Percentiles rank a stretch among this genome's conserved stretches.
phyloP scores from a whole-genome alignment of 2,329 filamentous ascomycete species.

The Aspergillus udagawae region DNA sequence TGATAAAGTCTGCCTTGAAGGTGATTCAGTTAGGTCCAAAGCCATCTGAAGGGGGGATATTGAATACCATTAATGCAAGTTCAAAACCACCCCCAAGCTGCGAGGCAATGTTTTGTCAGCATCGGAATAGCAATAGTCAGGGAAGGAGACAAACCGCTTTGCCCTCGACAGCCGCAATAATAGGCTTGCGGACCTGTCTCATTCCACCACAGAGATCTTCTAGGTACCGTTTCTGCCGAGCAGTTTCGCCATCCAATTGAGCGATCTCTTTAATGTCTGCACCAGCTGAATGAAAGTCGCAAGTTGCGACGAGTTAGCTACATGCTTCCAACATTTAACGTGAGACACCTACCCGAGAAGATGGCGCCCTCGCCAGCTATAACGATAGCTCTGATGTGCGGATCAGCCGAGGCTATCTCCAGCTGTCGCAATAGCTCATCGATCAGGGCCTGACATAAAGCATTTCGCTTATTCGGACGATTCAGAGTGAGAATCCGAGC shows the following conservation, averaged over 20 bases:
- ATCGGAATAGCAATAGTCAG: not conserved
- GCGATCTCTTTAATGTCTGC: slow-evolving; percentile 11
- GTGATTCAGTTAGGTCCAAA: too few species aligned
- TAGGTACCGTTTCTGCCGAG: slow-evolving; percentile 4
- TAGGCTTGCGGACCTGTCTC: slow-evolving; percentile 4
- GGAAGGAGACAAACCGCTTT: not conserved
- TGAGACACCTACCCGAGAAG: slow-evolving; percentile 3
- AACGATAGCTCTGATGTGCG: slow-evolving; percentile 1
- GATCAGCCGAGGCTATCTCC: not conserved
- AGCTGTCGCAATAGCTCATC: slow-evolving; percentile 1
- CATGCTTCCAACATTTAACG: too few species aligned
- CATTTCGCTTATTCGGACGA: slow-evolving; percentile 7
- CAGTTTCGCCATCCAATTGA: slow-evolving; percentile 1
- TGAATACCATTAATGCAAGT: slow-evolving; percentile 7
- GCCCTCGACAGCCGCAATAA: slow-evolving; percentile 8
- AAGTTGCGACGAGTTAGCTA: too few species aligned
- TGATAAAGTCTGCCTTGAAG: slow-evolving; percentile 5
- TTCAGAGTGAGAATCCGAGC: slow-evolving; percentile 1
- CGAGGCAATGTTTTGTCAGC: not conserved
- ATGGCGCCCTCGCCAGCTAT: slow-evolving; percentile 4
- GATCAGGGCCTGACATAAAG: slow-evolving; percentile 6
- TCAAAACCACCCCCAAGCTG: slow-evolving; percentile 10
- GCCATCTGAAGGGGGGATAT: too few species aligned
- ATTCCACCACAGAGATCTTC: slow-evolving; percentile 7
- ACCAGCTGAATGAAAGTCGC: slow-evolving; percentile 1